Evolutionary conservation across 2,329 filamentous ascomycete genomes (phyloP).

Genomic region (Trichoderma harzianum): DNA sequence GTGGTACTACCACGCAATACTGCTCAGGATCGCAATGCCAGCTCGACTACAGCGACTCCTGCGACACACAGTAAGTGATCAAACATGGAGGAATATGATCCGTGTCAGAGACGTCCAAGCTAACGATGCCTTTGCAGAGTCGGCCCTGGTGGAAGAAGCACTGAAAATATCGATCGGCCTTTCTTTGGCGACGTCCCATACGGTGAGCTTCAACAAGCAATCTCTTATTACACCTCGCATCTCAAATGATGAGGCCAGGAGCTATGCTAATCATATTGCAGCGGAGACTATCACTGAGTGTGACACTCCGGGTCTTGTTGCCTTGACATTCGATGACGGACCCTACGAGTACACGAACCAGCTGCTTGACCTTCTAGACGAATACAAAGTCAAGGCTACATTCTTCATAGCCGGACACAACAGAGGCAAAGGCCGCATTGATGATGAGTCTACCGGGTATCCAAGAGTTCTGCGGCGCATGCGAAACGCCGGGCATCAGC

Average conservation of each 20-base stretch:
- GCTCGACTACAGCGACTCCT: conserved; percentile 38
- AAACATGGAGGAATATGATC: background rate
- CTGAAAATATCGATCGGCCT: conserved; percentile 31
- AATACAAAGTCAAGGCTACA: conserved; percentile 35
- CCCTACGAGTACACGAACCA: conserved; percentile 41
- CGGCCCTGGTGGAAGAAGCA: conserved; percentile 32
- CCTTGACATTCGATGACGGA: conserved; percentile 48
- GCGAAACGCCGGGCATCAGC: conserved; percentile 42
- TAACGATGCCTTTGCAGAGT: conserved; percentile 24
- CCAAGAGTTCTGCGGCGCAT: conserved; percentile 40
- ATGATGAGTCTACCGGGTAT: conserved; percentile 35
- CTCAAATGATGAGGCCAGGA: background rate
- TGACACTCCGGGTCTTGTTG: conserved; percentile 35
- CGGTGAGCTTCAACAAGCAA: conserved; percentile 27
- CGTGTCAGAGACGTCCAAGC: background rate
- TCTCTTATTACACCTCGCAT: background rate
- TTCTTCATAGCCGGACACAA: conserved; percentile 45
- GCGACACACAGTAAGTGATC: conserved; percentile 40
- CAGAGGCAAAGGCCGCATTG: conserved; percentile 40
- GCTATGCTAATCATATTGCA: conserved; percentile 16
- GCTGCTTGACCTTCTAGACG: conserved; percentile 39
- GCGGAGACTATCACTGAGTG: conserved; percentile 37
- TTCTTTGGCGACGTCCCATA: conserved; percentile 36
- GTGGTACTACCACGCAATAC: conserved; percentile 34
- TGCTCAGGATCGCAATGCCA: conserved; percentile 40